Conservation (phyloP, 75 land plant genomes). For the Pseudotsuga menziesii region DNA sequence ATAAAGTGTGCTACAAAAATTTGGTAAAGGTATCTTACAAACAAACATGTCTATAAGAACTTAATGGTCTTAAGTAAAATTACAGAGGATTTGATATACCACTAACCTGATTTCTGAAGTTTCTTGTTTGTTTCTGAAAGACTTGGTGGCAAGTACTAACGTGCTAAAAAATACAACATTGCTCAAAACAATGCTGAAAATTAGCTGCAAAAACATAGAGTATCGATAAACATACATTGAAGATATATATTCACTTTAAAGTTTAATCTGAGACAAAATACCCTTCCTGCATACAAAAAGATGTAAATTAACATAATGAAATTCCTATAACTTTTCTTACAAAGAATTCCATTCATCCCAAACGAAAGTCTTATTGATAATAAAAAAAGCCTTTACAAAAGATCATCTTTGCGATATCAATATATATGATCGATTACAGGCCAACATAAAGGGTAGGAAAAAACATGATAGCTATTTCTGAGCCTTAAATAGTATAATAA, state of each 20-base stretch:
- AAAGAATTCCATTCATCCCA: neutral
- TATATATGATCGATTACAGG: too few relatives aligned
- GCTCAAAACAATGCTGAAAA: neutral
- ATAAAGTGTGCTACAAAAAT: too few relatives aligned
- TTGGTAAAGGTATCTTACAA: too few relatives aligned
- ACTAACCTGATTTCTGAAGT: neutral
- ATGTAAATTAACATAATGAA: too few relatives aligned
- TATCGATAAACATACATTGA: neutral
- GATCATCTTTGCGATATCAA: too few relatives aligned
- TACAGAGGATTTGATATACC: neutral
- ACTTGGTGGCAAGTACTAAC: neutral
- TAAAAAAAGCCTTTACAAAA: neutral
- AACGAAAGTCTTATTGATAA: neutral
- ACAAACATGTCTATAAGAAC: neutral
- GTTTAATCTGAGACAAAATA: neutral
- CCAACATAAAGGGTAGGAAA: too few relatives aligned
- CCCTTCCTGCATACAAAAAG: neutral
- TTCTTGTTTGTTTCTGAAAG: neutral
- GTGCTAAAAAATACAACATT: neutral
- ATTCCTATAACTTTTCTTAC: too few relatives aligned
- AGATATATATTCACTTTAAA: neutral
- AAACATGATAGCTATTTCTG: too few relatives aligned
- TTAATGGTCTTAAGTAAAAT: neutral
- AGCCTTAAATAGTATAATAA: too few relatives aligned
- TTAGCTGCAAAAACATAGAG: neutral